Evolutionary conservation across 2,329 filamentous ascomycete species (phyloP).

Genomic region (Colletotrichum scovillei): DNA sequence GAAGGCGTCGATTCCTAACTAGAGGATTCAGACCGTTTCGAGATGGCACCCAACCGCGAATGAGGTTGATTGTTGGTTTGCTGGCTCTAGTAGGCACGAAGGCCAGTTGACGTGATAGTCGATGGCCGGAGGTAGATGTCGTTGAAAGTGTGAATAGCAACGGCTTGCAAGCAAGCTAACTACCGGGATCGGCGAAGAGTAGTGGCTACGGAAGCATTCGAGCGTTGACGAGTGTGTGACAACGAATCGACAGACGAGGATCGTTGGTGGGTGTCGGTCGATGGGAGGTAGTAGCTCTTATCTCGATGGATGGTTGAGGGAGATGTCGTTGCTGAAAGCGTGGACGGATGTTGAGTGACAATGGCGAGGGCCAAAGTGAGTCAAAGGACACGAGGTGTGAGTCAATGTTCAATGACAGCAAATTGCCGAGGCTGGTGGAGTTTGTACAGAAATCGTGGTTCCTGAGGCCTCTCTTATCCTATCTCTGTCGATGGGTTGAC

Average conservation of each 20-base stretch:
- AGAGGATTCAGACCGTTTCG: conserved; percentile 17
- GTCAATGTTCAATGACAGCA: conserved; percentile 19
- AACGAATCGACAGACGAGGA: conserved; percentile 14
- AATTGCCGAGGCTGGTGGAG: conserved; percentile 11
- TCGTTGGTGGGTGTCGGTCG: background rate
- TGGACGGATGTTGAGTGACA: conserved; percentile 2
- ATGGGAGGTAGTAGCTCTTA: conserved; percentile 4
- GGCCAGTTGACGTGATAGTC: conserved; percentile 1
- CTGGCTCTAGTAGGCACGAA: conserved; percentile 25
- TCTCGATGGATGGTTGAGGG: background rate
- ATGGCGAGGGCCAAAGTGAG: conserved; percentile 32
- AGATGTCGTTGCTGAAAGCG: conserved; percentile 13
- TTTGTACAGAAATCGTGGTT: conserved; percentile 1
- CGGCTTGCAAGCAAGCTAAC: conserved; percentile 38
- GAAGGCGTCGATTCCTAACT: conserved; percentile 43
- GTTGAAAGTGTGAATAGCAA: conserved; percentile 25
- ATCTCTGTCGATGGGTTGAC: conserved; percentile 33
- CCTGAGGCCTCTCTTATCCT: conserved; percentile 34
- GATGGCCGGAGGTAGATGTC: conserved; percentile 28
- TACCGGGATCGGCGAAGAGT: conserved; percentile 35
- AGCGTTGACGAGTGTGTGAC: conserved; percentile 8
- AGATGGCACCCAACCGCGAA: background rate
- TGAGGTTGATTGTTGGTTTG: conserved; percentile 1
- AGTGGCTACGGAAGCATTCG: conserved; percentile 36
- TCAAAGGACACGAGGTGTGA: conserved; percentile 28